A percentile compares a stretch with the other conserved stretches of the same genome.
These are phyloP conservation scores for Myrica gale DNA, from an alignment of 306 rosid species.

Conservation along the genomic window DNA sequence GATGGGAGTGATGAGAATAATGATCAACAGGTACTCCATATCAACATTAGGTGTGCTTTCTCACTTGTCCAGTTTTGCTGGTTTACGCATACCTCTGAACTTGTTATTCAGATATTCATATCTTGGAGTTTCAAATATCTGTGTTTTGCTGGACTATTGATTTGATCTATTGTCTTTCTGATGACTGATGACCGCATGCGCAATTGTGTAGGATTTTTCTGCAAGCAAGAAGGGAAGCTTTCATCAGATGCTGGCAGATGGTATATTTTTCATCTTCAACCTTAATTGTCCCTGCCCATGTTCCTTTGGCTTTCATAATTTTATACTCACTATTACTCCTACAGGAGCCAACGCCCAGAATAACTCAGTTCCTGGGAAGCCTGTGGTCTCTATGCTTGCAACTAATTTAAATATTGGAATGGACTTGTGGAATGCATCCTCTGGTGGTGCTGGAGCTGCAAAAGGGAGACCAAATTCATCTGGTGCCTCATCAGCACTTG, in stretches of 20 bases:
- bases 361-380: slow-evolving; percentile 66
- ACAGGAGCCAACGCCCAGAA: slow-evolving; percentile 84
- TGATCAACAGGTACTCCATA: slow-evolving; percentile 63
- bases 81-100: not conserved
- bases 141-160: slow-evolving; percentile 19
- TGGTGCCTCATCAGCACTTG: slow-evolving; percentile 47
- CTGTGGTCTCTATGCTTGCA: slow-evolving; percentile 54
- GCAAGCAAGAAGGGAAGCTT: slow-evolving; percentile 79
- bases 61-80: slow-evolving; percentile 3
- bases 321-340: slow-evolving; percentile 25
- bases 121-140: not conserved
- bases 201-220: slow-evolving; percentile 56
- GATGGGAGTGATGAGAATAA: slow-evolving; percentile 79
- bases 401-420: slow-evolving; percentile 91
- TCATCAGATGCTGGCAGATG: slow-evolving; percentile 93
- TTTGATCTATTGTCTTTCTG: slow-evolving; percentile 19
- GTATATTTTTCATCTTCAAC: slow-evolving; percentile 41
- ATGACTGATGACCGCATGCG: not conserved
- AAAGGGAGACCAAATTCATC: slow-evolving; percentile 62
- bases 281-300: slow-evolving; percentile 7
- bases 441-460: slow-evolving; percentile 53
- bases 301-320: slow-evolving; percentile 14
- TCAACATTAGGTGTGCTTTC: slow-evolving; percentile 3
- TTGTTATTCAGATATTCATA: not conserved
- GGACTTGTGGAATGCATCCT: slow-evolving; percentile 85